phyloP scores from a whole-genome alignment of 495 filamentous ascomycete species.

The Venustampulla echinocandica region DNA sequence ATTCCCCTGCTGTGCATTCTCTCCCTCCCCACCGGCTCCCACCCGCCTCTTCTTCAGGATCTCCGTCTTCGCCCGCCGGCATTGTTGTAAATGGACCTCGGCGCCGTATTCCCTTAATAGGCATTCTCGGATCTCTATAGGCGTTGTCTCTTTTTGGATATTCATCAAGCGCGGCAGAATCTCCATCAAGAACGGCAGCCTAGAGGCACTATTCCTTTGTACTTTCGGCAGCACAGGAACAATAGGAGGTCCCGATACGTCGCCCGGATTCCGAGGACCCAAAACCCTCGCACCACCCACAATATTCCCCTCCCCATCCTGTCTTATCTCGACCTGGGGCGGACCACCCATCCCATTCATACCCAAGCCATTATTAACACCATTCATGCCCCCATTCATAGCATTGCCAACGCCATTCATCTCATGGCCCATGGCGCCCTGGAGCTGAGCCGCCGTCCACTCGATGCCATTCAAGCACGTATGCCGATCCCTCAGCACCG shows the following conservation, averaged over 20 bases:
- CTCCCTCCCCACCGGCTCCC: constrained; percentile 5
- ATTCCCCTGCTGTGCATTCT: not conserved
- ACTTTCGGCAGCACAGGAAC: constrained; percentile 21
- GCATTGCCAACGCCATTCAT: not conserved
- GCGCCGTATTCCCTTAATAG: constrained; percentile 20
- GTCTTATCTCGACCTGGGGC: constrained; percentile 18
- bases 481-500: constrained; percentile 30
- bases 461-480: constrained; percentile 22
- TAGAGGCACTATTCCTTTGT: constrained; percentile 21
- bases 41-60: constrained; percentile 18
- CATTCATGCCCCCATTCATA: not conserved
- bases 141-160: constrained; percentile 21
- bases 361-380: not conserved
- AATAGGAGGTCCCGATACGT: not conserved
- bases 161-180: constrained; percentile 22
- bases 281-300: constrained; percentile 21
- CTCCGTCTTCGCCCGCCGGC: constrained; percentile 22
- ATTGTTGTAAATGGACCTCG: constrained; percentile 24
- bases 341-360: constrained; percentile 2
- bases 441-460: not conserved
- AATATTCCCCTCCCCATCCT: constrained; percentile 23
- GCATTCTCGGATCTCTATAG: constrained; percentile 22
- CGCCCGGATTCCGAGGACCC: constrained; percentile 10
- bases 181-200: constrained; percentile 24
- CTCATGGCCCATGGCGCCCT: not conserved